Percentiles rank a stretch among this genome's conserved stretches.
These are phyloP conservation scores for Tricholoma bakamatsutake DNA, from an alignment of 768 basidiomycete species.

Conservation along the genomic window DNA sequence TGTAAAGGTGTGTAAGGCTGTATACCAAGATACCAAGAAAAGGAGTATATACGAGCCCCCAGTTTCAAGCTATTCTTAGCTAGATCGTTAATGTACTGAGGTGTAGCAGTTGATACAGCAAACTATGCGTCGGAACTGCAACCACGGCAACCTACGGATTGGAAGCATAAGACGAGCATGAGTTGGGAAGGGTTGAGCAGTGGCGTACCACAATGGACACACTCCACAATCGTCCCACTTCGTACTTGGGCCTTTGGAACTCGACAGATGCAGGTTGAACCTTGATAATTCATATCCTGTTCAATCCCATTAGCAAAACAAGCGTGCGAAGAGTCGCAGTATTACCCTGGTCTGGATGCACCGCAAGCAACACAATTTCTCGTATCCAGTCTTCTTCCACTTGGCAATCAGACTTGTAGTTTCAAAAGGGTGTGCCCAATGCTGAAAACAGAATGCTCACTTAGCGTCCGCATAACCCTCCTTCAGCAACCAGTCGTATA, in stretches of 20 bases:
- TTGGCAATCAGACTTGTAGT: slow-evolving; percentile 83
- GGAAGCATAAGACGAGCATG: slow-evolving; percentile 6
- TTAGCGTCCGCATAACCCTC: slow-evolving; percentile 96
- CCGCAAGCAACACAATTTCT: slow-evolving; percentile 93
- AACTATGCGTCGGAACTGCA: slow-evolving; percentile 81
- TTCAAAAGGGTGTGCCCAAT: slow-evolving; percentile 6
- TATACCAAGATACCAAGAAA: too few relatives aligned
- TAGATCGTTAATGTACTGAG: background rate
- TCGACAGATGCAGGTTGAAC: slow-evolving; percentile 95
- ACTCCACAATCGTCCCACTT: slow-evolving; percentile 88
- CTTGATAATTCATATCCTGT: slow-evolving; percentile 99
- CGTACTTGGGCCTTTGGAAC: slow-evolving; percentile 94
- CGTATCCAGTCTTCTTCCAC: slow-evolving; percentile 99
- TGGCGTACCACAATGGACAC: slow-evolving; percentile 89
- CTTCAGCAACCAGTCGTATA: slow-evolving; percentile 98
- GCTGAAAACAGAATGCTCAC: slow-evolving; percentile 42
- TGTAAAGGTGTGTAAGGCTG: too few relatives aligned
- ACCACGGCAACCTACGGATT: slow-evolving; percentile 69
- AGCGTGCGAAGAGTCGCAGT: slow-evolving; percentile 9
- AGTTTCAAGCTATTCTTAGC: background rate
- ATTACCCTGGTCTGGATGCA: slow-evolving; percentile 90
- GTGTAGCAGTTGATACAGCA: slow-evolving; percentile 17
- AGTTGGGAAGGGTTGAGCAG: slow-evolving; percentile 2
- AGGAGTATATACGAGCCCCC: too few relatives aligned
- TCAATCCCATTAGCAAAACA: background rate